Evolutionary conservation across 345 rosid genomes (phyloP), one percentile per base, ranked within the genome.

Genomic region (Sonneratia caseolaris): DNA sequence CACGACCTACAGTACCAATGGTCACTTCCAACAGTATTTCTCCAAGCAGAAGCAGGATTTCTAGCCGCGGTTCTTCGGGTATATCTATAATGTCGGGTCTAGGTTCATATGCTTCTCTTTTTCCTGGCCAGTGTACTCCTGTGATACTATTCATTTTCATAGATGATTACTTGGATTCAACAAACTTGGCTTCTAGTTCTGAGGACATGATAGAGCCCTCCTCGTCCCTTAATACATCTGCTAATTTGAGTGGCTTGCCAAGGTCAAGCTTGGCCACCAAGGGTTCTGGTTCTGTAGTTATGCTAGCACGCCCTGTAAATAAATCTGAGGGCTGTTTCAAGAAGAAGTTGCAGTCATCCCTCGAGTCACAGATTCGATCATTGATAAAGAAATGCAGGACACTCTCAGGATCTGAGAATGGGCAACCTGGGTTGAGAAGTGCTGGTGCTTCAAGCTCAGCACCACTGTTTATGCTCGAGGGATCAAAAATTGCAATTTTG

Each of bases 51-150:
- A 77, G 80, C 72, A 84, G 90, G 40, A 73, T 73, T 48, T 45
- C 77, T 56, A 76, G 78, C 73, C 88, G 88, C 12, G 81, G 81
- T 77, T 79, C 85, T 70, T 86, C 92, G 37, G 85, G 87, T 72
- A 73, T 86, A 76, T 85, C 92, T 75, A 79, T 82, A 15, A 85
- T 87, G 86, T 83, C 93, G n/a, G 97, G 96, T 72, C 79, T 84
- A 79, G 91, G 97, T 70, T 89, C 93, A 69, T 76, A 78, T 43
- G 62, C 81, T 13, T 81, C 97, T 18, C 75, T 89, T 66, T 85
- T 88, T 70, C 97, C 96, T 3, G 97, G 97, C 18, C 85, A 85
- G 76, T 91, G 97, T 78, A 91, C 87, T 71, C 97, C 96, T 8
- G 91, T 89, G 32, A 71, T 76, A 56, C 86, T 91, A 42, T 91